phyloP scores from a whole-genome alignment of 139 green algal genomes.

The Chlorella sp. region DNA sequence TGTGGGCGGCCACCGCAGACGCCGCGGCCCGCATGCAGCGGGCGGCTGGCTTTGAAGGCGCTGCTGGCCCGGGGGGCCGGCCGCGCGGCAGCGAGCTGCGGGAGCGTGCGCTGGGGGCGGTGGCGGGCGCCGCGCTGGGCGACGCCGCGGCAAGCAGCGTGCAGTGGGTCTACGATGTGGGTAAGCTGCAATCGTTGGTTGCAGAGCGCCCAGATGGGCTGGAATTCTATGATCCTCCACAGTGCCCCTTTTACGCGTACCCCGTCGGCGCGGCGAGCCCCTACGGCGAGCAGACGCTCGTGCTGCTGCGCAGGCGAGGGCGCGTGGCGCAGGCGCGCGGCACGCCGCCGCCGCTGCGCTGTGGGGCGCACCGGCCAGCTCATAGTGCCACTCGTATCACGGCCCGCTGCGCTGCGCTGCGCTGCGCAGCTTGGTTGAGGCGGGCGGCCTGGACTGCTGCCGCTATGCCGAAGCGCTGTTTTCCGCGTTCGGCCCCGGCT shows the following conservation, averaged over 20 bases:
- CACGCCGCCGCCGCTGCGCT: too few species aligned
- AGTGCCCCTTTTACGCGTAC: conserved; percentile 59
- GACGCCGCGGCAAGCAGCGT: conserved; percentile 50
- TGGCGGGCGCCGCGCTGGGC: conserved; percentile 32
- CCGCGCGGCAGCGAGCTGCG: background rate
- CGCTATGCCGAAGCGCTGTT: conserved; percentile 40
- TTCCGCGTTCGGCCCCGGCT: conserved; percentile 41
- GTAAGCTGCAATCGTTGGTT: conserved; percentile 18
- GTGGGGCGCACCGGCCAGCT: too few species aligned
- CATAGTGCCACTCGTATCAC: too few species aligned
- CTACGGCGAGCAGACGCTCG: conserved; percentile 58
- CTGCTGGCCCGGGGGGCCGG: too few species aligned
- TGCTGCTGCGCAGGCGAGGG: conserved; percentile 19
- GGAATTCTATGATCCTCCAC: conserved; percentile 58
- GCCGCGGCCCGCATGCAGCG: too few species aligned
- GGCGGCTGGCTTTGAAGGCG: too few species aligned
- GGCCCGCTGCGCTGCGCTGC: too few species aligned
- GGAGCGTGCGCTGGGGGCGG: background rate
- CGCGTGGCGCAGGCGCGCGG: too few species aligned
- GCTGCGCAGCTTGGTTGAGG: conserved; percentile 2
- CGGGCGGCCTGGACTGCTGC: conserved; percentile 36
- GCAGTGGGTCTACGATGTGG: conserved; percentile 58
- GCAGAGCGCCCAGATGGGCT: conserved; percentile 28
- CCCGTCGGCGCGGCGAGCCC: conserved; percentile 46
- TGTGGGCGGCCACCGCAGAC: background rate